Percentiles rank a stretch among this genome's conserved stretches.
Conservation (phyloP, 2,329 filamentous ascomycete genomes). For the Didymella exigua region DNA sequence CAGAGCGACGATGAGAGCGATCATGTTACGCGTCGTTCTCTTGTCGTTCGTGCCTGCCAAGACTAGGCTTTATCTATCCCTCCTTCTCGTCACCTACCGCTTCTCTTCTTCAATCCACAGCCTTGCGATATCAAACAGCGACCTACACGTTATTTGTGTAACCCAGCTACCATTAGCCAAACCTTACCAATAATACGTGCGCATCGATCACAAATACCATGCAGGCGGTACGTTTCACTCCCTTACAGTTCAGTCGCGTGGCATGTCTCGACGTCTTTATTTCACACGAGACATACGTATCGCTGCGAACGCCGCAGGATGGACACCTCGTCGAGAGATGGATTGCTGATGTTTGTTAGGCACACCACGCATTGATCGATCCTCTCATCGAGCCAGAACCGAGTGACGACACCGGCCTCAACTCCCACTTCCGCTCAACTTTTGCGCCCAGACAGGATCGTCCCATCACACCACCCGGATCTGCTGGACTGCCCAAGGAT, state of each 20-base stretch:
- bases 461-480: constrained; percentile 41
- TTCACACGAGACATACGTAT: not conserved
- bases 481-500: constrained; percentile 32
- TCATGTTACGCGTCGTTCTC: constrained; percentile 38
- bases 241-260: constrained; percentile 1
- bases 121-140: constrained; percentile 2
- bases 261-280: not conserved
- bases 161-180: not conserved
- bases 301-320: not conserved
- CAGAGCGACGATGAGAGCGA: constrained; percentile 28
- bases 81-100: constrained; percentile 20
- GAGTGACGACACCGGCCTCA: constrained; percentile 69
- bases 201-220: constrained; percentile 6
- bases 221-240: constrained; percentile 10
- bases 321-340: too few species aligned
- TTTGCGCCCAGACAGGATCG: constrained; percentile 45
- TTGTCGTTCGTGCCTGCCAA: constrained; percentile 41
- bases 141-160: constrained; percentile 17
- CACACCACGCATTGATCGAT: constrained; percentile 69
- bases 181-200: constrained; percentile 7
- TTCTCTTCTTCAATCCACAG: constrained; percentile 7
- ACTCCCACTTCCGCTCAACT: constrained; percentile 60
- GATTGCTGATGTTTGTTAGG: constrained; percentile 52
- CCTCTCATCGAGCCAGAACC: constrained; percentile 72
- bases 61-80: constrained; percentile 29